Percentiles rank a stretch among this genome's conserved stretches.
phyloP scores from a whole-genome alignment of 768 basidiomycete genomes.

The Tricholoma flavovirens region DNA sequence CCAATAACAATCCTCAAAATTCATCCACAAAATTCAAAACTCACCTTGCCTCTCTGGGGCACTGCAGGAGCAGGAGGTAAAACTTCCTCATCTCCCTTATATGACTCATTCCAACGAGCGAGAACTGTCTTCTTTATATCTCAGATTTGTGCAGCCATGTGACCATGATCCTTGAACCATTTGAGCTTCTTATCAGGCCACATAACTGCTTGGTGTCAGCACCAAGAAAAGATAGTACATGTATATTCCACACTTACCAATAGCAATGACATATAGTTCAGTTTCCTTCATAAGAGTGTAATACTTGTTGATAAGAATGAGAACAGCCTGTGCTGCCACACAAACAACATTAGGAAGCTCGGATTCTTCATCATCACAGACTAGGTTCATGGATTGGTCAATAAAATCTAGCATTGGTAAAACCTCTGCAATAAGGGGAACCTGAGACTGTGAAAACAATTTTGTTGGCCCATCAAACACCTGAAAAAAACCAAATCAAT shows the following conservation, averaged over 20 bases:
- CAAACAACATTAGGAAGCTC: constrained; percentile 12
- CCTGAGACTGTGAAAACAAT: constrained; percentile 20
- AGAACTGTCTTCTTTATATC: constrained; percentile 1
- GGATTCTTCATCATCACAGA: constrained; percentile 11
- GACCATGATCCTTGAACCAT: background rate
- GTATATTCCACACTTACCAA: constrained; percentile 9
- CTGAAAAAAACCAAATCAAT: constrained; percentile 7
- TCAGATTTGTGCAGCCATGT: background rate
- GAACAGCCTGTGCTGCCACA: constrained; percentile 15
- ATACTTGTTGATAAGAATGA: constrained; percentile 15
- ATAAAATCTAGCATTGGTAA: constrained; percentile 13
- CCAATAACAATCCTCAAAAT: background rate
- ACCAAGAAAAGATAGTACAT: constrained; percentile 4
- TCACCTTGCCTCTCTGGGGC: background rate
- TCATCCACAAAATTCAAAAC: background rate
- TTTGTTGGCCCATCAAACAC: constrained; percentile 20
- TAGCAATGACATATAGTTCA: constrained; percentile 15
- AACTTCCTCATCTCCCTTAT: background rate
- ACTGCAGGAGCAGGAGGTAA: background rate
- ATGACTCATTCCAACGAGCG: background rate
- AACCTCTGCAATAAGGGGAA: constrained; percentile 17
- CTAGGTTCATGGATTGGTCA: constrained; percentile 12
- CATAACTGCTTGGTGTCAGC: constrained; percentile 20
- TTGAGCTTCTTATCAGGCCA: constrained; percentile 7
- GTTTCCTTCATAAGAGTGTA: constrained; percentile 9